Conservation (phyloP, 768 basidiomycete genomes). For the Nevesoporus exiguus region DNA sequence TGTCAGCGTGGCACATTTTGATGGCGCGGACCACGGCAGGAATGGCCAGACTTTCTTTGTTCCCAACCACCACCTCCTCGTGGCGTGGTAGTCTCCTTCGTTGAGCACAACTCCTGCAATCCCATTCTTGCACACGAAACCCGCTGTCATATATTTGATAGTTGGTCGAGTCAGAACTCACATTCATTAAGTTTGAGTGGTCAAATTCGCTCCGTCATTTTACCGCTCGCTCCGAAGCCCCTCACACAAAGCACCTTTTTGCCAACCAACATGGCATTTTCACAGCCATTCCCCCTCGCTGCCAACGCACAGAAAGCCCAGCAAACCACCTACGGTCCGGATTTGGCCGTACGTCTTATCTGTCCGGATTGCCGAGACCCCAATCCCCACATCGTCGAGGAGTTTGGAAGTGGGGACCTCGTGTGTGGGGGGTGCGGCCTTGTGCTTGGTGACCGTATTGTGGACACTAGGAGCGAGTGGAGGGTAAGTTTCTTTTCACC, state of each 20-base stretch:
- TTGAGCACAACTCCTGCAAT: slow-evolving; percentile 9
- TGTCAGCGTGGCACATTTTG: slow-evolving; percentile 25
- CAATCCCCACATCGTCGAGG: slow-evolving; percentile 92
- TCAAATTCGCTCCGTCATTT: slow-evolving; percentile 6
- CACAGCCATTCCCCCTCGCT: slow-evolving; percentile 80
- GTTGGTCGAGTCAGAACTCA: slow-evolving; percentile 17
- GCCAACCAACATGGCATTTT: slow-evolving; percentile 51
- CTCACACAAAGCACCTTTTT: slow-evolving; percentile 13
- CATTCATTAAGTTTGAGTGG: slow-evolving; percentile 26
- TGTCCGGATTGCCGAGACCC: slow-evolving; percentile 96
- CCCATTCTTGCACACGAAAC: slow-evolving; percentile 6
- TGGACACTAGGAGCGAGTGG: slow-evolving; percentile 99
- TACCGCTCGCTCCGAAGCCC: slow-evolving; percentile 19
- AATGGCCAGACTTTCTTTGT: slow-evolving; percentile 12
- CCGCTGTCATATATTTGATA: slow-evolving; percentile 16
- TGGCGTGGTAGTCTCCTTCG: slow-evolving; percentile 16
- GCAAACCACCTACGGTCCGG: slow-evolving; percentile 68
- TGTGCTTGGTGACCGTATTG: slow-evolving; percentile 92
- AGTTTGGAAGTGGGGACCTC: slow-evolving; percentile 96
- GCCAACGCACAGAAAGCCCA: slow-evolving; percentile 45
- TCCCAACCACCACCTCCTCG: slow-evolving; percentile 24
- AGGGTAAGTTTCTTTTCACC: slow-evolving; percentile 55
- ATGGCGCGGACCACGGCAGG: slow-evolving; percentile 9
- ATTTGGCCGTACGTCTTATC: slow-evolving; percentile 83
- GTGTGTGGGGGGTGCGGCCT: slow-evolving; percentile 93